Conservation (phyloP, 2,329 filamentous ascomycete genomes). For the Stachybotrys elegans region DNA sequence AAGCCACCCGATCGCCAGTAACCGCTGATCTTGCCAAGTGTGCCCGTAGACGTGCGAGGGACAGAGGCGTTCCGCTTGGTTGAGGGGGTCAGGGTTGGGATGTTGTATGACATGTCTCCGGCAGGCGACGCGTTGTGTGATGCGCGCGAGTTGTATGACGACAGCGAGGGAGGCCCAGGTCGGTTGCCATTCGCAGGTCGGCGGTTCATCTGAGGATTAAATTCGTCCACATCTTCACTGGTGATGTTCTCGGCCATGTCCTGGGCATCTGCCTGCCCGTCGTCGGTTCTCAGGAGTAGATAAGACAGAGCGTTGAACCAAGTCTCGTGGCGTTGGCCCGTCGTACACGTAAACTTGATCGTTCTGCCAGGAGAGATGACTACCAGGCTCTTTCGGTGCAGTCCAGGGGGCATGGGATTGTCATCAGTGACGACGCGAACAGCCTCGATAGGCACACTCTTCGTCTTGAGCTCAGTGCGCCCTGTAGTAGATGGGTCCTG, state of each 20-base stretch:
- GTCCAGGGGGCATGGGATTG: conserved; percentile 89
- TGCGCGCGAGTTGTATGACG: conserved; percentile 74
- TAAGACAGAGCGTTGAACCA: conserved; percentile 99
- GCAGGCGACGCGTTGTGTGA: conserved; percentile 61
- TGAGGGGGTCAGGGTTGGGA: conserved; percentile 53
- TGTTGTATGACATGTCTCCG: conserved; percentile 41
- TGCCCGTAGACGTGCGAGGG: conserved; percentile 35
- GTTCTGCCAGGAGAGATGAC: conserved; percentile 83
- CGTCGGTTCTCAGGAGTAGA: conserved; percentile 71
- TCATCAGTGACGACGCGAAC: conserved; percentile 90
- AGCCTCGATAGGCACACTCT: conserved; percentile 91
- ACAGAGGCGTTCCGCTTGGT: conserved; percentile 29
- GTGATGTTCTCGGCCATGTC: conserved; percentile 54
- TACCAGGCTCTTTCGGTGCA: conserved; percentile 90
- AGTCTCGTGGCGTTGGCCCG: conserved; percentile 90
- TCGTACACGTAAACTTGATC: conserved; percentile 92
- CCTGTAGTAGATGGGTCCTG: conserved; percentile 76
- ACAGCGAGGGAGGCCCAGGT: conserved; percentile 60
- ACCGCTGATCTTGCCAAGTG: conserved; percentile 54
- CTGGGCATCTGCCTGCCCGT: conserved; percentile 57
- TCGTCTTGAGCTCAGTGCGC: conserved; percentile 69
- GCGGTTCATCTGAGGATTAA: conserved; percentile 62
- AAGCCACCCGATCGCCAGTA: conserved; percentile 54
- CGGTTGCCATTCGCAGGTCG: conserved; percentile 31
- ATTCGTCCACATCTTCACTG: conserved; percentile 66